These are phyloP conservation scores for Talaromyces pinophilus DNA, from an alignment of 2,329 filamentous ascomycete species.

Conservation along the genomic window DNA sequence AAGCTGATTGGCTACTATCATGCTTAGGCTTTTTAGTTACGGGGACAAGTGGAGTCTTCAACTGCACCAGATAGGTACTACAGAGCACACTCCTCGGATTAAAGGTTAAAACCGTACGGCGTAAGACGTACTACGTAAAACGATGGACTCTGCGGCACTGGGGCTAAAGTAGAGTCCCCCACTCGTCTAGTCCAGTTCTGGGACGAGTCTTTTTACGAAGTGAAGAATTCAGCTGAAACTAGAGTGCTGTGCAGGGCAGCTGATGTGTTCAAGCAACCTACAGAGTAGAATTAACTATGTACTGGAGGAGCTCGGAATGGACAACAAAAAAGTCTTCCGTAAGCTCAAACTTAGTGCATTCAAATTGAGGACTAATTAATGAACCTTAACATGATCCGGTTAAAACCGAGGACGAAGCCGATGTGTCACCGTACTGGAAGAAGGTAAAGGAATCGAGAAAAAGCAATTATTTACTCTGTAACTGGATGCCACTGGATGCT, in stretches of 20 bases:
- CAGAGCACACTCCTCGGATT: neutral
- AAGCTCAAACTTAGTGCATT: neutral
- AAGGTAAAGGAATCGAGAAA: neutral
- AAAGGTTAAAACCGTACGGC: neutral
- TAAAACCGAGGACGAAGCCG: neutral
- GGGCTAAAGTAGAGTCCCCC: neutral
- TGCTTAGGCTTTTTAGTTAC: neutral
- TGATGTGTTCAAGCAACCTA: neutral
- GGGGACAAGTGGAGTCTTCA: neutral
- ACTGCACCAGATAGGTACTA: neutral
- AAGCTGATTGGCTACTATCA: neutral
- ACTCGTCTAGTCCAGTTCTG: neutral
- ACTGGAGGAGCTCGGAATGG: neutral
- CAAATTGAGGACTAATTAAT: neutral
- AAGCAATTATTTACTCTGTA: neutral
- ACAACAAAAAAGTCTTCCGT: neutral
- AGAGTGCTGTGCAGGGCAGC: neutral
- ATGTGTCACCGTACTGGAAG: neutral
- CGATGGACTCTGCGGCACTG: neutral
- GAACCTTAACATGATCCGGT: neutral
- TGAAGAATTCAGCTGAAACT: neutral
- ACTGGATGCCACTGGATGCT: neutral
- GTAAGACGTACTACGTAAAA: too few species aligned
- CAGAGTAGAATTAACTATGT: neutral
- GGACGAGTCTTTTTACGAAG: neutral